Evolutionary conservation across 805 yeast genomes (phyloP), one percentile per base, ranked within the genome.

Genomic region (Saccharomycopsis sp.): DNA sequence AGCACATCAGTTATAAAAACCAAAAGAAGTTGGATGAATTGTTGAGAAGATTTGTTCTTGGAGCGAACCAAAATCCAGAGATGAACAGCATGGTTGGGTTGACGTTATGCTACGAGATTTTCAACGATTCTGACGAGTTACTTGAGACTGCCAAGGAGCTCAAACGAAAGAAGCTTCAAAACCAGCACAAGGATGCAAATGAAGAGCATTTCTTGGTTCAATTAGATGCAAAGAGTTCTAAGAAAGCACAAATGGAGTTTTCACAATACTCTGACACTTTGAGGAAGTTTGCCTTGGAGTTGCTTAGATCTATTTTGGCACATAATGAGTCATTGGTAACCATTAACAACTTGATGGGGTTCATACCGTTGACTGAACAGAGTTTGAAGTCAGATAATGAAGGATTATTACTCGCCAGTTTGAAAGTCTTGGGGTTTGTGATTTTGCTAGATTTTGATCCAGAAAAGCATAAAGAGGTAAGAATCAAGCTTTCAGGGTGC

Each of bases 181-280:
- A n/a, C n/a, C n/a, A n/a, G n/a, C n/a, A n/a, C n/a, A n/a, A n/a
- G n/a, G n/a, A n/a, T n/a, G n/a, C n/a, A n/a, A n/a, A n/a, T n/a
- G n/a, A n/a, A n/a, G n/a, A n/a, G n/a, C n/a, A n/a, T n/a, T 87
- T 80, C 62, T 53, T 82, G 38, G 89, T 89, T n/a, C 70, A 78
- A 39, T 63, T 85, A 43, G 74, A 78, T 50, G 67, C 86, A 3
- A 75, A 72, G 58, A n/a, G n/a, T n/a, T 69, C 75, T 4, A 61
- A 58, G 19, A 68, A 64, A 45, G 73, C 75, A 7, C 76, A 71
- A 36, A 62, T 62, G 35, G 82, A 79, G 48, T 72, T 66, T 43
- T 66, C 79, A 1, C 61, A 71, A 17, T 80, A 77, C 48, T 58
- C 71, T 36, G 71, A 67, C 39, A 71, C 84, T 1, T 61, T 92